Base-by-base conservation (phyloP, 345 rosid species). In the Excoecaria cochinchinensis region DNA sequence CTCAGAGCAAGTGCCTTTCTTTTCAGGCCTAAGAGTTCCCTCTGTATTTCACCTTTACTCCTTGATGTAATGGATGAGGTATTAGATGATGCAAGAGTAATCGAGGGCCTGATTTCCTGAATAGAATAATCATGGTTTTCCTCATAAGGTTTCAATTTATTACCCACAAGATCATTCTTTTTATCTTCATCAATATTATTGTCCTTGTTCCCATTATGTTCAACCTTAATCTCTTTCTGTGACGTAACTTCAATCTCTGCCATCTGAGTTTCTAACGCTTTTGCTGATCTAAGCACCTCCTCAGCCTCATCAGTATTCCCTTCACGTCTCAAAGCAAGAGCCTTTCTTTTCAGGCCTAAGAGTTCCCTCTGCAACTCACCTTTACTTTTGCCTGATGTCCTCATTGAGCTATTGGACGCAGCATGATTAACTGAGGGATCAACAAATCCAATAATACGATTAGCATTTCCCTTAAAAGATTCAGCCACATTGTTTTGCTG, bases 351-450 rank as follows among this genome's bases (percentile, higher is more conserved):
- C 72, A 92, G 74, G 75, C 86, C 90, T 80, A 94, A 82, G 67
- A 94, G 88, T 77, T 92, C 97, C 84, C 97, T 81, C 85, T 94
- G 99, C 48, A 90, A 77, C 75, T 90, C 98, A 77, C 85, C 87
- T 81, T 88, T 91, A 81, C 87, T 91, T 85, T 84, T 90, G 79
- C 80, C 83, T 44, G 87, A 78, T 69, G 67, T 74, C 66, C 69
- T 75, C 16, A 64, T 64, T 22, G 77, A 78, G 24, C 74, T 39
- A 69, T 46, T 79, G 50, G 73, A 77, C 57, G 76, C 16, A 25
- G 75, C 61, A 66, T 71, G 79, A 74, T 75, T 73, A 74, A 76
- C 74, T 55, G 72, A 76, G 59, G 82, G 60, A 71, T 73, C 75
- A 31, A 7, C 50, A 44, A 17, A 64, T 73, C 71, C 42, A 65